Evolutionary conservation across 2,329 filamentous ascomycete genomes (phyloP), one percentile per base, ranked within the genome.

Genomic region (Talaromyces sp.): DNA sequence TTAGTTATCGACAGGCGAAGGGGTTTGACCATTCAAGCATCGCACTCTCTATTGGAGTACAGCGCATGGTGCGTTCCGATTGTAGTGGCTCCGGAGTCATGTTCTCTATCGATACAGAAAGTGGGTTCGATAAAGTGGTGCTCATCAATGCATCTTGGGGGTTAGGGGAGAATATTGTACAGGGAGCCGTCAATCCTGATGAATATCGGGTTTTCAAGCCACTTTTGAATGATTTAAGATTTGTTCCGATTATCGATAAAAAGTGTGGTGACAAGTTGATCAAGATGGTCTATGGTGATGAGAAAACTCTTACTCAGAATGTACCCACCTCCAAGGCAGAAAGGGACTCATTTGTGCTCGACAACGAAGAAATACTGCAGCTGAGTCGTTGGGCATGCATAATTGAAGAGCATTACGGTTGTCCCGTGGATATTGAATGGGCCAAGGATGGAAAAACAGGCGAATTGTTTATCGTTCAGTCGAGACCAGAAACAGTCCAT

Each of bases 71-170:
- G 10, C 70, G 72, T 29, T 75, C 75, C 10, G 73, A 75, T 58
- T 26, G 61, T 12, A 62, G 70, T 5, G 72, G 71, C 10, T 72
- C 74, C 8, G 75, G 75, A 19, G 74, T 75, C 52, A 76, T 77
- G 73, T 77, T 77, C 64, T 73, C 74, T 35, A 72, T 76, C 26
- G 73, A 77, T 60, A 75, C 74, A 2, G 73, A 76, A 60, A 75
- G 69, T 29, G 74, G 73, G 6, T 76, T 74, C 41, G 70, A 75
- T 61, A 74, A 73, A 61, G 64, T 75, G 17, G 70, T 77, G n/a
- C 66, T 77, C 53, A 76, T 76, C 65, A 76, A 75, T 56, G 68
- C 69, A 21, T 61, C 68, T 48, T 77, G 73, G 74, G 74, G 73
- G 1, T 68, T 77, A 9, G 74, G 74, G 5, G 75, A 76, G 63